A percentile compares a stretch with the other conserved stretches of the same genome.
phyloP scores from a whole-genome alignment of 352 stramenopile species.

The Globisporangium abappressorium region DNA sequence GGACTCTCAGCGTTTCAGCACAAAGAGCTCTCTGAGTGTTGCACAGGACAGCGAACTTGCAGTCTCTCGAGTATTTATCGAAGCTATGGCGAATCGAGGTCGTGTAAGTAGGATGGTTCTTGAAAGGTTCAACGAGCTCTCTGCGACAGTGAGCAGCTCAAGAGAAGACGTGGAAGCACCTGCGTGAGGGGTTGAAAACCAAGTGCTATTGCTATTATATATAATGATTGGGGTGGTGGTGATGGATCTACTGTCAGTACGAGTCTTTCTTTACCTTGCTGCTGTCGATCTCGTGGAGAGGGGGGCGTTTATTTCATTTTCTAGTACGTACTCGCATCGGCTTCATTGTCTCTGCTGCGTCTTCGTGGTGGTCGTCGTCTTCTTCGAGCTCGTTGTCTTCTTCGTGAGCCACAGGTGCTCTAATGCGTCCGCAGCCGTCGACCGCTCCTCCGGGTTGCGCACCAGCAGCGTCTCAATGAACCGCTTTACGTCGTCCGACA shows the following conservation, averaged over 20 bases:
- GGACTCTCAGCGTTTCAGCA: too few species aligned
- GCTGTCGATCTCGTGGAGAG: background rate
- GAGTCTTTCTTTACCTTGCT: background rate
- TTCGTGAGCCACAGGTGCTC: slow-evolving; percentile 69
- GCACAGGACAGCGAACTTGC: background rate
- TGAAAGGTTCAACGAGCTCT: background rate
- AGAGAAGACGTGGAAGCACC: background rate
- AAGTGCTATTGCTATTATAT: slow-evolving; percentile 6
- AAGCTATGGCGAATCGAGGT: background rate
- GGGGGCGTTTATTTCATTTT: slow-evolving; percentile 1
- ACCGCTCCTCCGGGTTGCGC: slow-evolving; percentile 73
- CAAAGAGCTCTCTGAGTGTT: background rate
- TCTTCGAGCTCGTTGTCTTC: slow-evolving; percentile 13
- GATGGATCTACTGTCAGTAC: background rate
- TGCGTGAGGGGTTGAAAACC: background rate
- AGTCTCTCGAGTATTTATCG: background rate
- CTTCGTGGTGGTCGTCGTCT: background rate
- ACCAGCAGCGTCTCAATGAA: slow-evolving; percentile 77
- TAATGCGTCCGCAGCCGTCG: slow-evolving; percentile 64
- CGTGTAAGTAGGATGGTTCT: background rate
- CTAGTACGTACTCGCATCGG: background rate
- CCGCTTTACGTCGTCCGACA: slow-evolving; percentile 55
- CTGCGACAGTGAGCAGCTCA: too few species aligned
- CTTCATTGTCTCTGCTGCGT: background rate
- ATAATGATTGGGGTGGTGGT: slow-evolving; percentile 7